A percentile compares a stretch with the other conserved stretches of the same genome.
Conservation (phyloP, 2,329 filamentous ascomycete genomes). For the Cryphonectria carpinicola region DNA sequence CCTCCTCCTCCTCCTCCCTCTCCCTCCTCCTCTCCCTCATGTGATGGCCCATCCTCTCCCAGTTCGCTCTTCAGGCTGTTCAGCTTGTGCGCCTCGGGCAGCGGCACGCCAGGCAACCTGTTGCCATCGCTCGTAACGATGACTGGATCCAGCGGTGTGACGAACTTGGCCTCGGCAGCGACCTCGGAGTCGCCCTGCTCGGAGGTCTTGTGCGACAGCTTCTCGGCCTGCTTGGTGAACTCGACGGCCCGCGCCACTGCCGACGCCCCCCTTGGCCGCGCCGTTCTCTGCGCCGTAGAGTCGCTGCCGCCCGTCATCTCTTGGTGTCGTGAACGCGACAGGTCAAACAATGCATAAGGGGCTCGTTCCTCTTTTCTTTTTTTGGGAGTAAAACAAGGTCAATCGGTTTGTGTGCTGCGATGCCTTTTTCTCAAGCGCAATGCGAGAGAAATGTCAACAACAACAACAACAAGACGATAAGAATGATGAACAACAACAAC, state of each 20-base stretch:
- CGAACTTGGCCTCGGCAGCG: slow-evolving; percentile 65
- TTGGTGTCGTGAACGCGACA: slow-evolving; percentile 7
- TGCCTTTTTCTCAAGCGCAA: not conserved
- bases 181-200: slow-evolving; percentile 45
- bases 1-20: not conserved
- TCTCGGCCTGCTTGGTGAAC: slow-evolving; percentile 65
- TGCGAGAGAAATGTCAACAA: not conserved
- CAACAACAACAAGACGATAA: not conserved
- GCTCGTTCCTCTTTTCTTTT: not conserved
- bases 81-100: slow-evolving; percentile 71
- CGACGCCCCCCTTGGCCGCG: slow-evolving; percentile 1
- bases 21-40: slow-evolving; percentile 31
- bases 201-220: slow-evolving; percentile 50
- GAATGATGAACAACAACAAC: not conserved
- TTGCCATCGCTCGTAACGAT: slow-evolving; percentile 70
- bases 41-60: slow-evolving; percentile 35
- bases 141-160: slow-evolving; percentile 73
- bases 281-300: not conserved
- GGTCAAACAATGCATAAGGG: not conserved
- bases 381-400: not conserved
- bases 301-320: slow-evolving; percentile 14
- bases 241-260: slow-evolving; percentile 51
- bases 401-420: not conserved
- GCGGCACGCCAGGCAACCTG: slow-evolving; percentile 68
- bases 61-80: slow-evolving; percentile 64